Base-by-base conservation (phyloP, 371 early-diverging fungal species). In the Lichtheimia ornata region DNA sequence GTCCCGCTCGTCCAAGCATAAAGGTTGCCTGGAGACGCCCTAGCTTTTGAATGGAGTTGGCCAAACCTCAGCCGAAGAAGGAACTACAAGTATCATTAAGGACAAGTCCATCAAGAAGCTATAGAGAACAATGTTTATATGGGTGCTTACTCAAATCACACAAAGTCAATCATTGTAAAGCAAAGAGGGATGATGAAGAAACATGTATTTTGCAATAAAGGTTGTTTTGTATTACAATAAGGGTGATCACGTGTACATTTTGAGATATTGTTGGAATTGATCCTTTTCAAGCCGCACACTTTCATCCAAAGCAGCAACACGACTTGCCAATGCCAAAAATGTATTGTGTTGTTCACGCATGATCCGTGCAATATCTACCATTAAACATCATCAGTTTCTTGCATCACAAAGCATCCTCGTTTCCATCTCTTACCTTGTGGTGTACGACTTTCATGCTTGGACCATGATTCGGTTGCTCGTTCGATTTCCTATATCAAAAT, bases 331-430 rank as follows among this genome's bases (percentile, higher is more conserved):
- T 18, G 85, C 79, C 15, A 91, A 65, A 66, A 91, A 87, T 9
- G 82, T 76, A 24, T 83, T 73, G 59, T 91, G 83, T 59, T 91
- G 91, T 58, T 74, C 70, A 50, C 81, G 72, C 71, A 91, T 68
- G 27, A 84, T 83, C 47, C 75, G 74, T 7, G 81, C 79, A 63
- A 84, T 73, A 54, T 82, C 84, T 82, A 53, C n/a, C 50, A 28
- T 40, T 25, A 51, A 35, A 4, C 22, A 40, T 18, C 59, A 55
- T 55, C 12, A 49, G 14, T 3, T 5, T 9, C 12, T 56, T 14
- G 25, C 14, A 53, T 5, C 6, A 35, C 35, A 35, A 35, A 35
- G 35, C 11, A 6, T 43, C 13, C 12, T 22, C 41, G 42, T 20
- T 12, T n/a, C 24, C 41, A 2, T n/a, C 5, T 7, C 40, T 50